Evolutionary conservation across 2,329 filamentous ascomycete species (phyloP), one percentile per base, ranked within the genome.

Genomic region (Penicillium sp.): DNA sequence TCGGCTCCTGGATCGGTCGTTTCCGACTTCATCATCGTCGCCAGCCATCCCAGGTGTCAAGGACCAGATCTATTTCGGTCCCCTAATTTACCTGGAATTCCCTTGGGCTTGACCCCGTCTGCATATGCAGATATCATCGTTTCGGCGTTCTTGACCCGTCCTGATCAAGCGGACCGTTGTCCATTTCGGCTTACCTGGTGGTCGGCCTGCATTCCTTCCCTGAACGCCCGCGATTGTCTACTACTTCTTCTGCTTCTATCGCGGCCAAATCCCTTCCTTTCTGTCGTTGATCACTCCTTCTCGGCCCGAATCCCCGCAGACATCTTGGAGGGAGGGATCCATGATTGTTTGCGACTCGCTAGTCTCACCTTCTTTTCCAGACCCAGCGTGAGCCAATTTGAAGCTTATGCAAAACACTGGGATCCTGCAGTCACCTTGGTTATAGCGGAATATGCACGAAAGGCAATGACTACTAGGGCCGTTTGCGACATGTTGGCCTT

Each of bases 401-500:
- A 68, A 66, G 59, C 67, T 61, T 58, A 60, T 65, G 68, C 64
- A 65, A 67, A 64, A 67, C 63, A 62, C 66, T 71, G 59, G 67
- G 68, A 69, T 69, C 67, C 64, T 67, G 68, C 71, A 72, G 69
- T 63, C 62, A 68, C 64, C 69, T 44, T 65, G 68, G 68, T 66
- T 58, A 71, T 74, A 68, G 64, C 68, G 26, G 63, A 68, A 67
- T 60, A 69, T 70, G 68, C 67, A 66, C 64, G 59, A 54, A 66
- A 64, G 58, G 63, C 60, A 38, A 53, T 68, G 64, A 71, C 63
- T 66, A 63, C 63, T 59, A 69, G 45, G 58, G 59, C 64, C 65
- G 59, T 73, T 73, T 71, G 68, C 68, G 65, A 67, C 56, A 72
- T 74, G 70, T 51, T 69, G 63, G 61, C 61, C 62, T 64, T 67